Conservation (phyloP, 306 rosid species). For the Hippophae tibetana region DNA sequence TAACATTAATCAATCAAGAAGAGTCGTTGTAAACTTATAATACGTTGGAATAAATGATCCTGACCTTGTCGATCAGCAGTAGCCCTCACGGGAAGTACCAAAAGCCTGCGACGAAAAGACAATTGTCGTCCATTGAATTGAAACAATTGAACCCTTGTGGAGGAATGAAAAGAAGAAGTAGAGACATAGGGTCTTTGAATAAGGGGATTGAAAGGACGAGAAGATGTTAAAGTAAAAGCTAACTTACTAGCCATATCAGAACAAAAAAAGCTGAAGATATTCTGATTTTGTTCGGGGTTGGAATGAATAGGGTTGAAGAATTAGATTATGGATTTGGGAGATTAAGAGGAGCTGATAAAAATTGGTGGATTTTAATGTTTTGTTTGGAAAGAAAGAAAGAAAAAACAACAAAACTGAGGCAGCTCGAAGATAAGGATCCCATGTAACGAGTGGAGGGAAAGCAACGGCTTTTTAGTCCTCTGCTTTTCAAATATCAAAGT, state of each 20-base stretch:
- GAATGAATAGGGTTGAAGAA: background rate
- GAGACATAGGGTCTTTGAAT: slow-evolving; percentile 41
- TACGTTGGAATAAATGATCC: background rate
- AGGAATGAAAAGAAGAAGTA: slow-evolving; percentile 24
- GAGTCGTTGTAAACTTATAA: too few relatives aligned
- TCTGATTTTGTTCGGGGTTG: background rate
- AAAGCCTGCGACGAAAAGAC: slow-evolving; percentile 39
- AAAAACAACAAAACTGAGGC: background rate
- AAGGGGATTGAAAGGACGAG: slow-evolving; percentile 28
- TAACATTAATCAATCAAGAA: too few relatives aligned
- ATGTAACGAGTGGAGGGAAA: slow-evolving; percentile 58
- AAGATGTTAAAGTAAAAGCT: slow-evolving; percentile 36
- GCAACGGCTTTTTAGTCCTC: slow-evolving; percentile 25
- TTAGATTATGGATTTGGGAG: background rate
- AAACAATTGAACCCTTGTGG: slow-evolving; percentile 30
- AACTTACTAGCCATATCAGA: slow-evolving; percentile 59
- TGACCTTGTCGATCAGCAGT: slow-evolving; percentile 73
- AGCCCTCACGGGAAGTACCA: slow-evolving; percentile 45
- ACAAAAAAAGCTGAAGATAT: background rate
- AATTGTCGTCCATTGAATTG: slow-evolving; percentile 37
- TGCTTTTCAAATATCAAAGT: too few relatives aligned
- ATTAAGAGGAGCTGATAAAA: background rate
- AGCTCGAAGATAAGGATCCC: slow-evolving; percentile 44
- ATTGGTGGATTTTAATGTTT: background rate
- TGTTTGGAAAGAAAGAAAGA: slow-evolving; percentile 39